Conservation (phyloP, 2,329 filamentous ascomycete species). For the Verticillium dahliae region DNA sequence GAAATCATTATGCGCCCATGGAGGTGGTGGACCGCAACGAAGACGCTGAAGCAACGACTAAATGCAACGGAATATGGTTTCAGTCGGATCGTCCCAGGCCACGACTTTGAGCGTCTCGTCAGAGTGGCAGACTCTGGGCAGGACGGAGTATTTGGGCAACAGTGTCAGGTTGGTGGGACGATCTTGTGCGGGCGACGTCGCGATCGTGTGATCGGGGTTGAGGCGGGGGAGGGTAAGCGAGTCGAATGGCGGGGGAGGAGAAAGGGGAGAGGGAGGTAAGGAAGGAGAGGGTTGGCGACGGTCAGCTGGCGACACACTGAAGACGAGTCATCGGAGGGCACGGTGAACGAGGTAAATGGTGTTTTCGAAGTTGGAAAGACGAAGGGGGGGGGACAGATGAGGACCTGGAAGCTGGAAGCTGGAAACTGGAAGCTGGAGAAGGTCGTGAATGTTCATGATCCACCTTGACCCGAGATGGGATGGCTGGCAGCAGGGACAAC, state of each 20-base stretch:
- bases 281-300: background rate
- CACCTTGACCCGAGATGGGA: background rate
- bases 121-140: background rate
- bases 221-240: background rate
- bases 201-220: background rate
- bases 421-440: background rate
- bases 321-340: background rate
- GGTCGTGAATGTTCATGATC: background rate
- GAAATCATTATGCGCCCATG: conserved; percentile 49
- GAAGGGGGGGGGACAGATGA: background rate
- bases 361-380: background rate
- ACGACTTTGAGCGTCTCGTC: background rate
- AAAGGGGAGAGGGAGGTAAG: background rate
- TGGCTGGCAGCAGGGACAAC: background rate
- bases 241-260: background rate
- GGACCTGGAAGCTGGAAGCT: background rate
- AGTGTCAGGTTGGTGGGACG: background rate
- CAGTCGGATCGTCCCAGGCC: background rate
- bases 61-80: background rate
- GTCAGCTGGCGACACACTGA: background rate
- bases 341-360: background rate
- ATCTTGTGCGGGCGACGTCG: background rate
- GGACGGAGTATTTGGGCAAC: background rate
- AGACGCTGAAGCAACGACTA: background rate
- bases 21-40: conserved; percentile 9